Percentiles rank a stretch among this genome's conserved stretches.
These are phyloP conservation scores for Cladosporium colombiae DNA, from an alignment of 2,329 filamentous ascomycete species.

Conservation along the genomic window DNA sequence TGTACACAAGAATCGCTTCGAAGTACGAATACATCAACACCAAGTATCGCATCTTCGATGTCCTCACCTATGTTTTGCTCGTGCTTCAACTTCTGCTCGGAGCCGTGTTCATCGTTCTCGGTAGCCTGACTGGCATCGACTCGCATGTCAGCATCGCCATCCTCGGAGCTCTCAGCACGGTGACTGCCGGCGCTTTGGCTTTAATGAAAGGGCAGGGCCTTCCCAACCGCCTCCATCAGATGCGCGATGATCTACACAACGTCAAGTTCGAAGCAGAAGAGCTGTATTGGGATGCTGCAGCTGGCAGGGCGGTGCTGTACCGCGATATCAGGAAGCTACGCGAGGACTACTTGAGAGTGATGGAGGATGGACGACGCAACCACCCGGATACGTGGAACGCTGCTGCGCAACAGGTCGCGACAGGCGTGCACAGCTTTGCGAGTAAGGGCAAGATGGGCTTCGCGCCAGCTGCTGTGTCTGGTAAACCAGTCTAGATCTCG, in stretches of 20 bases:
- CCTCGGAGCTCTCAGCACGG: constrained; percentile 37
- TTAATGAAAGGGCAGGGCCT: constrained; percentile 41
- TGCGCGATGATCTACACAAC: constrained; percentile 34
- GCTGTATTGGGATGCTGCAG: constrained; percentile 39
- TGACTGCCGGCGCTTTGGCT: constrained; percentile 37
- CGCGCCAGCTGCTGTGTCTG: neutral
- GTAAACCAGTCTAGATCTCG: neutral
- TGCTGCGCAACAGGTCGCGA: constrained; percentile 5
- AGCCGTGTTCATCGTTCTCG: constrained; percentile 41
- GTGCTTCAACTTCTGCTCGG: constrained; percentile 37
- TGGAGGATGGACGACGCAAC: constrained; percentile 37
- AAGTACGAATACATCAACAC: constrained; percentile 28
- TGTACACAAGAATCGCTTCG: constrained; percentile 30
- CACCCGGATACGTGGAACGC: constrained; percentile 40
- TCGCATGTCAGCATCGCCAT: constrained; percentile 36
- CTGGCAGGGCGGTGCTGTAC: constrained; percentile 34
- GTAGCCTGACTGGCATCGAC: constrained; percentile 31
- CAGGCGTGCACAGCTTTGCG: constrained; percentile 1
- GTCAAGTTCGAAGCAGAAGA: constrained; percentile 40
- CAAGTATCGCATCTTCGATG: constrained; percentile 37
- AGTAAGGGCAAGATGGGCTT: neutral
- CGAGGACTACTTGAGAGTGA: constrained; percentile 36
- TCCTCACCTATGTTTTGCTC: constrained; percentile 35
- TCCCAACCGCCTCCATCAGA: constrained; percentile 39
- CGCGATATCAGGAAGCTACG: constrained; percentile 38